Evolutionary conservation across 2,329 filamentous ascomycete species (phyloP).

Genomic region (Pochonia chlamydosporia): DNA sequence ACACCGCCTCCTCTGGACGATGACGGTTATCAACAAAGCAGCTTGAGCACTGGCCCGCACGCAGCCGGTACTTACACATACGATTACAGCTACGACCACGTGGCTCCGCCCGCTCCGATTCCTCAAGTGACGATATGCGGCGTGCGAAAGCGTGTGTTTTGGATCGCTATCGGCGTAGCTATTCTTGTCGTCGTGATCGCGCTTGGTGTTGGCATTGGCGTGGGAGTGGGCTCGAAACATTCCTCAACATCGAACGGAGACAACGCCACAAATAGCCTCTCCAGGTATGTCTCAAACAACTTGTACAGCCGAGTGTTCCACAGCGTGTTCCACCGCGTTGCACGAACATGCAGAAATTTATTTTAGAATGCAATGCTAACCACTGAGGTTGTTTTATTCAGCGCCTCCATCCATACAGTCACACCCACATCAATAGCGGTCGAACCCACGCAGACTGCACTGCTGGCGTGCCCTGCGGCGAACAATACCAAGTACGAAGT

Average conservation of each 20-base stretch:
- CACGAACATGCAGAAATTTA: too few species aligned
- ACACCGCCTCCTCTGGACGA: constrained; percentile 27
- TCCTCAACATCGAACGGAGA: not conserved
- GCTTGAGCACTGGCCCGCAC: not conserved
- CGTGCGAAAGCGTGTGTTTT: constrained; percentile 27
- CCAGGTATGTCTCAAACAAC: constrained; percentile 7
- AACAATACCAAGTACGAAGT: constrained; percentile 40
- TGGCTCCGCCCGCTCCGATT: constrained; percentile 16
- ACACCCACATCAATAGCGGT: constrained; percentile 5
- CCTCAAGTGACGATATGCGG: constrained; percentile 17
- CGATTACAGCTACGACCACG: constrained; percentile 19
- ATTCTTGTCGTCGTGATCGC: constrained; percentile 27
- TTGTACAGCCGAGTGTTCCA: not conserved
- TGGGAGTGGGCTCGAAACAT: constrained; percentile 26
- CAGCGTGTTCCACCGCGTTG: not conserved
- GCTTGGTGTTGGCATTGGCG: constrained; percentile 34
- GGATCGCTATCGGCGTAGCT: constrained; percentile 24
- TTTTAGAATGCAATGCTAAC: too few species aligned
- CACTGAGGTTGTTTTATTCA: too few species aligned
- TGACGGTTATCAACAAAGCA: constrained; percentile 3
- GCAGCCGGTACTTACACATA: constrained; percentile 14
- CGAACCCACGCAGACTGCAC: constrained; percentile 13
- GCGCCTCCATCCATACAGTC: not conserved
- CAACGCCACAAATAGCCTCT: not conserved
- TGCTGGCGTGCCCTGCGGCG: constrained; percentile 33